Evolutionary conservation across 345 rosid species (phyloP).

Genomic region (Citrus glauca): DNA sequence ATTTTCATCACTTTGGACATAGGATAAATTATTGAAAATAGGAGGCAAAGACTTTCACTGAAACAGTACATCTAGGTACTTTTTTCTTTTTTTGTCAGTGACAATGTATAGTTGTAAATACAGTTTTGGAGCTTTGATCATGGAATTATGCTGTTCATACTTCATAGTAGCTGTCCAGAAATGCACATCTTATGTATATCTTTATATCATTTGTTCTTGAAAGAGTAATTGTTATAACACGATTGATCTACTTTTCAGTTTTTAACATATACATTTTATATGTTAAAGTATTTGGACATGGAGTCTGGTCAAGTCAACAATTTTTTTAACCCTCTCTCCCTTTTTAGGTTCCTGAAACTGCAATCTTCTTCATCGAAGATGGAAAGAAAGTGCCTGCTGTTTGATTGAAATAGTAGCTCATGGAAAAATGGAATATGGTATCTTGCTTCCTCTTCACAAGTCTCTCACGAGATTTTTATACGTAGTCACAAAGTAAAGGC

Average conservation of each 20-base stretch:
- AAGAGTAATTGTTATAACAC: neutral
- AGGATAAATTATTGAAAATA: neutral
- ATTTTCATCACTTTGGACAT: neutral
- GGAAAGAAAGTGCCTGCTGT: slow-evolving; percentile 13
- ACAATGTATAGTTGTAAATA: neutral
- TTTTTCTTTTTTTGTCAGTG: neutral
- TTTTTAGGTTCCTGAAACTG: slow-evolving; percentile 15
- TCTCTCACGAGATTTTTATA: neutral
- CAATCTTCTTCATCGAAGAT: slow-evolving; percentile 20
- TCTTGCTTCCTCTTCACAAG: neutral
- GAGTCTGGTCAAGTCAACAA: neutral
- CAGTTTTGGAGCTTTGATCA: neutral
- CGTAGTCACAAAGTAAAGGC: neutral
- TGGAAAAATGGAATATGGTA: neutral
- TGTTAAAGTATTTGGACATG: neutral
- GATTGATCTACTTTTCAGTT: neutral
- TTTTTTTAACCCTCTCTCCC: neutral
- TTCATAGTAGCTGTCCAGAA: neutral
- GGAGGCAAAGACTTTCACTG: neutral
- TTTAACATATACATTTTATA: neutral
- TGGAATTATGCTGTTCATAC: neutral
- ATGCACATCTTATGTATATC: neutral
- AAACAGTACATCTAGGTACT: neutral
- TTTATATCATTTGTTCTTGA: neutral
- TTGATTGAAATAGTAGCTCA: neutral